These are phyloP conservation scores for Barnettozyma sp. DNA, from an alignment of 805 yeast genomes.

Conservation along the genomic window DNA sequence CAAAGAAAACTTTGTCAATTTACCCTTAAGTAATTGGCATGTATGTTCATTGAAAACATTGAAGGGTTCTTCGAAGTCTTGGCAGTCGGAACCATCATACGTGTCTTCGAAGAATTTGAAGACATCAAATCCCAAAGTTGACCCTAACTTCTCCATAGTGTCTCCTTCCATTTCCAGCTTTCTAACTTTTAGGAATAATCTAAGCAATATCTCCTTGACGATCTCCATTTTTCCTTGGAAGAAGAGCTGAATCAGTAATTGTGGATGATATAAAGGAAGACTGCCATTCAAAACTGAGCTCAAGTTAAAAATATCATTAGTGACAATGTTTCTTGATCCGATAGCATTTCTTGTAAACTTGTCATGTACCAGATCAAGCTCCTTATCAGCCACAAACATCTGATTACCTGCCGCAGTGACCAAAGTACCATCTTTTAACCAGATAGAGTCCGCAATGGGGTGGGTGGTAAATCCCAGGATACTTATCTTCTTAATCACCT, in stretches of 20 bases:
- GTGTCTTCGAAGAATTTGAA: slow-evolving; percentile 23
- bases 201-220: slow-evolving; percentile 50
- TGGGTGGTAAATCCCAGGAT: slow-evolving; percentile 69
- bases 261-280: slow-evolving; percentile 86
- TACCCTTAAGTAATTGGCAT: slow-evolving; percentile 46
- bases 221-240: slow-evolving; percentile 51
- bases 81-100: slow-evolving; percentile 1
- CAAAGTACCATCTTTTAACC: slow-evolving; percentile 74
- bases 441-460: slow-evolving; percentile 79
- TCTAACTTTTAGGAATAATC: slow-evolving; percentile 48
- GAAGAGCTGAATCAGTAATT: slow-evolving; percentile 67
- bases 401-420: slow-evolving; percentile 90
- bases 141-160: slow-evolving; percentile 19
- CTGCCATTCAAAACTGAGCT: slow-evolving; percentile 83
- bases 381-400: slow-evolving; percentile 71
- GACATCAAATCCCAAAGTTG: slow-evolving; percentile 26
- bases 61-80: slow-evolving; percentile 31
- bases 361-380: slow-evolving; percentile 46
- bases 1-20: slow-evolving; percentile 54
- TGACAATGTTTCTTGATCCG: slow-evolving; percentile 51
- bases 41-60: slow-evolving; percentile 36
- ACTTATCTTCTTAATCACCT: slow-evolving; percentile 66
- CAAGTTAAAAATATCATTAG: slow-evolving; percentile 54
- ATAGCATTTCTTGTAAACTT: slow-evolving; percentile 45
- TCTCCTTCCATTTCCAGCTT: slow-evolving; percentile 39